Evolutionary conservation across 2,329 filamentous ascomycete species (phyloP).

Genomic region (Sclerotinia borealis): DNA sequence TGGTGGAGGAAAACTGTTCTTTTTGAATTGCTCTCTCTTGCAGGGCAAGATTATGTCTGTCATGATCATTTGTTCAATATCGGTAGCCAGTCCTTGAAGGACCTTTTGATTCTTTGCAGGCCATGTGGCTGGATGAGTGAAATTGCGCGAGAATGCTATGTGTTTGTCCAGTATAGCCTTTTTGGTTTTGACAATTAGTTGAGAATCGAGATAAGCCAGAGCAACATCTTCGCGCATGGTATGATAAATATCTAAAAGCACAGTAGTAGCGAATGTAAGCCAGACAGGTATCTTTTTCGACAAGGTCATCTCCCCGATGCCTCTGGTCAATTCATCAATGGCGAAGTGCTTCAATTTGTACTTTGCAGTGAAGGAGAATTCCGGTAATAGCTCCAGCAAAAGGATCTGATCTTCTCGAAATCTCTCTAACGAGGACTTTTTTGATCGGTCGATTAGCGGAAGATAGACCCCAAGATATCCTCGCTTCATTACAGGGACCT

Average conservation of each 20-base stretch:
- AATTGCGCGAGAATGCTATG: conserved; percentile 4
- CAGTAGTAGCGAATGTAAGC: conserved; percentile 16
- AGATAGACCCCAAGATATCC: conserved; percentile 12
- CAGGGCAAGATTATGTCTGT: neutral
- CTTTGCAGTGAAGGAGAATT: conserved; percentile 8
- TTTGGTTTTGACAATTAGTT: neutral
- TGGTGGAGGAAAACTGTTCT: neutral
- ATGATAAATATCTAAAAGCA: conserved; percentile 16
- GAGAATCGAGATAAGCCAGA: neutral
- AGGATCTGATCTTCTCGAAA: neutral
- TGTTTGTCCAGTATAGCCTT: neutral
- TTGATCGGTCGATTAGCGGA: conserved; percentile 1
- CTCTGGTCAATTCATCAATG: conserved; percentile 13
- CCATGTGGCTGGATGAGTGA: neutral
- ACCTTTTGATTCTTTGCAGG: neutral
- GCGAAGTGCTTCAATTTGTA: conserved; percentile 1
- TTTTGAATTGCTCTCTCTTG: neutral
- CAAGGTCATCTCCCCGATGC: conserved; percentile 3
- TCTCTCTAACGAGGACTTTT: neutral
- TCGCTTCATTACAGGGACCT: conserved; percentile 5
- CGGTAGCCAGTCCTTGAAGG: neutral
- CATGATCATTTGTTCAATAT: neutral
- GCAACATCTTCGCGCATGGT: neutral
- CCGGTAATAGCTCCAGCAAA: conserved; percentile 10
- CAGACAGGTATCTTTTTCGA: conserved; percentile 14